Evolutionary conservation across 2,329 filamentous ascomycete species (phyloP).

Genomic region (Drechslerella dactyloides): DNA sequence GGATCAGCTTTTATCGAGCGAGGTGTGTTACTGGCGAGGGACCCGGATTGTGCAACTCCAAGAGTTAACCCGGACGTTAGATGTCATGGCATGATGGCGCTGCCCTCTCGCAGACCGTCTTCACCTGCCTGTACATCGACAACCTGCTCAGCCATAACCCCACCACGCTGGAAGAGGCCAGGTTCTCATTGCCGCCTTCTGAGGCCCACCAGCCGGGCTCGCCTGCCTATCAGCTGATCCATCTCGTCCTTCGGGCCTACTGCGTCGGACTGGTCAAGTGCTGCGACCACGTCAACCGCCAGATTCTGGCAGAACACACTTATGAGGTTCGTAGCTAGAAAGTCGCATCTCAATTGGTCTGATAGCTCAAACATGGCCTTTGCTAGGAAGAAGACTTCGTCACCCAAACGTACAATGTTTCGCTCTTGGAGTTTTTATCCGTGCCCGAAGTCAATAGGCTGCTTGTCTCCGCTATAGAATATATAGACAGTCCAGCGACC

Average conservation of each 20-base stretch:
- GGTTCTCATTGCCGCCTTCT: constrained; percentile 62
- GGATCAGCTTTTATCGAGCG: constrained; percentile 86
- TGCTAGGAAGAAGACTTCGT: constrained; percentile 92
- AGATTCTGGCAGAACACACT: constrained; percentile 81
- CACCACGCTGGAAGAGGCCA: constrained; percentile 68
- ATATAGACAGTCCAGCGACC: constrained; percentile 36
- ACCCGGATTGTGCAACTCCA: not conserved
- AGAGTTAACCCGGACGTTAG: constrained; percentile 59
- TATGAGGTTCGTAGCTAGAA: constrained; percentile 77
- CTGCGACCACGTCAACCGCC: constrained; percentile 77
- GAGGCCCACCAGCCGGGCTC: constrained; percentile 52
- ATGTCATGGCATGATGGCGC: constrained; percentile 98
- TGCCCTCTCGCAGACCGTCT: constrained; percentile 89
- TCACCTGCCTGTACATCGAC: constrained; percentile 91
- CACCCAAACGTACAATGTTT: constrained; percentile 84
- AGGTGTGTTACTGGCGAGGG: constrained; percentile 64
- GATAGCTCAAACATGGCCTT: constrained; percentile 26
- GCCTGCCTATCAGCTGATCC: constrained; percentile 34
- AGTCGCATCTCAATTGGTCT: not conserved
- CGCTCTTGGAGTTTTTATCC: constrained; percentile 71
- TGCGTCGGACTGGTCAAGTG: constrained; percentile 83
- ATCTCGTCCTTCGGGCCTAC: constrained; percentile 76
- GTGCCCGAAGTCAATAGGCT: constrained; percentile 60
- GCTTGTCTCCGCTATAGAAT: constrained; percentile 51
- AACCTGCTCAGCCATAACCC: constrained; percentile 76